A percentile compares a stretch with the other conserved stretches of the same genome.
Evolutionary conservation across 306 rosid genomes (phyloP).

Genomic region (Potentilla sterilis): DNA sequence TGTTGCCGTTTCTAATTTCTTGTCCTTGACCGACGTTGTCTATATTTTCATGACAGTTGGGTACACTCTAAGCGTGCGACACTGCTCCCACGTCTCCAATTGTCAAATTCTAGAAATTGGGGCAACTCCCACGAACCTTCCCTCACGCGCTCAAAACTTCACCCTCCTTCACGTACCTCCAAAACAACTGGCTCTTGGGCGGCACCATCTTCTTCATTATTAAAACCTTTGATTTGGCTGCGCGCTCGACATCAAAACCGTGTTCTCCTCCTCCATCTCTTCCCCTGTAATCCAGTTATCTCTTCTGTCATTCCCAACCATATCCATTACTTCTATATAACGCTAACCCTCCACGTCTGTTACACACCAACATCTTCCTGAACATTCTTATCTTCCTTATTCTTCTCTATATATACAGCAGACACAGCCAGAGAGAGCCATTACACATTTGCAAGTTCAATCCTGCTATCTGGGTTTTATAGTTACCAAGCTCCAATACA

Average conservation of each 20-base stretch:
- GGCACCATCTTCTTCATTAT: not conserved
- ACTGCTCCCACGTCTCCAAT: not conserved
- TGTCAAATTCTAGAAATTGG: not conserved
- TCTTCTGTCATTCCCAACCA: not conserved
- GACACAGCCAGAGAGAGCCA: not conserved
- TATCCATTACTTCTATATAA: not conserved
- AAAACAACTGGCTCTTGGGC: not conserved
- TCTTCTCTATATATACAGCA: not conserved
- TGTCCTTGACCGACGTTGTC: not conserved
- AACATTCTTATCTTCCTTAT: not conserved
- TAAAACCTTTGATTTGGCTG: not conserved
- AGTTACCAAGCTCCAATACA: not conserved
- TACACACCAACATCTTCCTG: not conserved
- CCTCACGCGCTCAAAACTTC: constrained; percentile 5
- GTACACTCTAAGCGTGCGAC: not conserved
- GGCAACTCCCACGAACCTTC: not conserved
- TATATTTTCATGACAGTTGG: not conserved
- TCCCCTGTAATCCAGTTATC: not conserved
- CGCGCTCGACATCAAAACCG: not conserved
- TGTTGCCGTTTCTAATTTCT: too few relatives aligned
- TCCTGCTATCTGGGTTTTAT: not conserved
- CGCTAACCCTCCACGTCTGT: not conserved
- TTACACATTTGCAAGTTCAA: not conserved
- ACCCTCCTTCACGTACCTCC: not conserved
- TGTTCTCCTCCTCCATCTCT: not conserved